These are phyloP conservation scores for Lyophyllum semitale DNA, from an alignment of 768 basidiomycete species.

Conservation along the genomic window DNA sequence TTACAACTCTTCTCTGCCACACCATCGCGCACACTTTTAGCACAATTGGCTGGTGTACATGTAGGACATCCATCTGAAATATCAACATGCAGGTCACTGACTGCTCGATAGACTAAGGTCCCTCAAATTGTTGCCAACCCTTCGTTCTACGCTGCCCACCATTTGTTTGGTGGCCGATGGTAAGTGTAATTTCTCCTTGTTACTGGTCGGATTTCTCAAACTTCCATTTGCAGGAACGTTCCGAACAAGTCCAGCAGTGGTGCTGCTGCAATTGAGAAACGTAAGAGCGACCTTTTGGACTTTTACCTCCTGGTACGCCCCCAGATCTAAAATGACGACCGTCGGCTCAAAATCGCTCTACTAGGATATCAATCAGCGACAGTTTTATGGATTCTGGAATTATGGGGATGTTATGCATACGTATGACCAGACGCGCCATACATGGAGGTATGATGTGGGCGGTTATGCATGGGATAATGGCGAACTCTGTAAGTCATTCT, in stretches of 20 bases:
- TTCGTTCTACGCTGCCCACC: constrained; percentile 35
- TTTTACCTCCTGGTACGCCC: constrained; percentile 33
- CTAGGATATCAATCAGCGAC: constrained; percentile 34
- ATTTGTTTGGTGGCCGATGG: constrained; percentile 39
- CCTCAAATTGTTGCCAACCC: constrained; percentile 37
- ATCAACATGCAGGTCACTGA: background rate
- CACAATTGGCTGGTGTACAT: constrained; percentile 29
- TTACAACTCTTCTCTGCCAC: constrained; percentile 36
- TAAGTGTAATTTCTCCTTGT: constrained; percentile 4
- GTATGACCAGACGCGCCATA: constrained; percentile 40
- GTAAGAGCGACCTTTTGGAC: constrained; percentile 35
- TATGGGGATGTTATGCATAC: constrained; percentile 42
- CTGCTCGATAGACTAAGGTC: constrained; percentile 23
- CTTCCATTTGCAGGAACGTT: constrained; percentile 24
- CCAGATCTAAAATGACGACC: background rate
- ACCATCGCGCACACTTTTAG: constrained; percentile 28
- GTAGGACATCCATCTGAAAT: constrained; percentile 17
- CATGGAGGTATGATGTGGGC: constrained; percentile 40
- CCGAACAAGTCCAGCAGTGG: constrained; percentile 33
- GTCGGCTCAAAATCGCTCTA: background rate
- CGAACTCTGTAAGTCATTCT: constrained; percentile 27
- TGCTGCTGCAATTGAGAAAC: constrained; percentile 32
- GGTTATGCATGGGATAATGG: constrained; percentile 42
- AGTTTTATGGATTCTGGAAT: constrained; percentile 42
- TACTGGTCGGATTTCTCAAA: background rate